Conservation (phyloP, 2,329 filamentous ascomycete genomes). For the Stenocarpella maydis region DNA sequence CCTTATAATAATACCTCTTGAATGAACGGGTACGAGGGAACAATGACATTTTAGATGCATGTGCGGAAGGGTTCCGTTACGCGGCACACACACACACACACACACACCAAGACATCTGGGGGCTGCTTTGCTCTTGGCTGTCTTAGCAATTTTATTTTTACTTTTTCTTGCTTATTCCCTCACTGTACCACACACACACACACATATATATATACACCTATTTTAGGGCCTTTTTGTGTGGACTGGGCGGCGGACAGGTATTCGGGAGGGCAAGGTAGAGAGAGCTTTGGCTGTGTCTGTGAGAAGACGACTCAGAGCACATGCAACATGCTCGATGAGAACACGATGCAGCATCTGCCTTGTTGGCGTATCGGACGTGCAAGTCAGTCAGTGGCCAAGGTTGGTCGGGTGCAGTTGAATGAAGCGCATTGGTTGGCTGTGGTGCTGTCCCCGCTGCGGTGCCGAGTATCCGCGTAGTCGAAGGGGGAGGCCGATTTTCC, state of each 20-base stretch:
- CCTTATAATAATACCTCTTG: not conserved
- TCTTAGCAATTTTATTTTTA: not conserved
- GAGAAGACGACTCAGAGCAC: not conserved
- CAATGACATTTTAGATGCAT: not conserved
- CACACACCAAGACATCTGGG: too few relatives aligned
- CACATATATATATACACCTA: not conserved
- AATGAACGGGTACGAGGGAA: not conserved
- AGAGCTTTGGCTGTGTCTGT: not conserved
- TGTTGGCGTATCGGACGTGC: not conserved
- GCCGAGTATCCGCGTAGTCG: conserved; percentile 1
- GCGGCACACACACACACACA: not conserved
- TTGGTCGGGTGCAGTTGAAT: too few relatives aligned
- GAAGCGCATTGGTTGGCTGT: not conserved
- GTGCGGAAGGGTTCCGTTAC: not conserved
- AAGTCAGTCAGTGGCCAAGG: not conserved
- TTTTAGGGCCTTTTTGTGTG: not conserved
- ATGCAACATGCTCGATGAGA: not conserved
- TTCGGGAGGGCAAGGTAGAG: not conserved
- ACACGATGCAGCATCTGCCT: not conserved
- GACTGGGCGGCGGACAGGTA: not conserved
- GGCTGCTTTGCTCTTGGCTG: not conserved
- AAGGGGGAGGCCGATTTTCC: not conserved
- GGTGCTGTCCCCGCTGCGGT: not conserved
- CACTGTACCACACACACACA: too few relatives aligned
- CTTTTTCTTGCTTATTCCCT: not conserved